These are phyloP conservation scores for Naganishia friedmannii DNA, from an alignment of 768 basidiomycete species.

Conservation along the genomic window DNA sequence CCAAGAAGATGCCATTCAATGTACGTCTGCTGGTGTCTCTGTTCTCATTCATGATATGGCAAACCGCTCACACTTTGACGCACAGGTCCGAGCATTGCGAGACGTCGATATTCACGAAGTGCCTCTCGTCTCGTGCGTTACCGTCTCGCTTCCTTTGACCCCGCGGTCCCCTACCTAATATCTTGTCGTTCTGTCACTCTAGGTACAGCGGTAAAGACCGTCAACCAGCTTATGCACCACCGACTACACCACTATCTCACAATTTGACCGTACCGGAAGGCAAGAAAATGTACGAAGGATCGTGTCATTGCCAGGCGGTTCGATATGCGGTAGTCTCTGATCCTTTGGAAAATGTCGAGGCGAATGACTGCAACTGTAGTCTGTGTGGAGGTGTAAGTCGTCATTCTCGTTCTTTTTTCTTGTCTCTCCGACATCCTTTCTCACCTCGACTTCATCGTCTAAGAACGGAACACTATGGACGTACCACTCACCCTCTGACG, in stretches of 20 bases:
- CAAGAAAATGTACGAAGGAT: conserved; percentile 29
- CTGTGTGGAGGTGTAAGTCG: conserved; percentile 34
- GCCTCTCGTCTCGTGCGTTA: conserved; percentile 28
- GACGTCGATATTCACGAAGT: conserved; percentile 30
- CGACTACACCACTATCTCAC: conserved; percentile 3
- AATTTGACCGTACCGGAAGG: conserved; percentile 30
- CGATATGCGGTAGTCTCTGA: conserved; percentile 28
- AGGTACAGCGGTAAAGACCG: conserved; percentile 30
- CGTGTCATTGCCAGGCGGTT: conserved; percentile 35
- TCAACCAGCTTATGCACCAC: conserved; percentile 22
- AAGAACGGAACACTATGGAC: conserved; percentile 37
- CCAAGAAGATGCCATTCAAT: conserved; percentile 24
- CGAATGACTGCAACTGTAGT: conserved; percentile 33
- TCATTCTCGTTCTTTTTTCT: no score
- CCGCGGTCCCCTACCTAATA: not conserved
- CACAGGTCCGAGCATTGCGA: conserved; percentile 32
- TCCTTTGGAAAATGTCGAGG: conserved; percentile 23
- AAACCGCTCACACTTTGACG: not conserved
- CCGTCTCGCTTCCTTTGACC: conserved; percentile 22
- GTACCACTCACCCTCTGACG: conserved; percentile 21
- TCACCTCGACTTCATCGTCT: no score
- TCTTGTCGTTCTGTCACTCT: not conserved
- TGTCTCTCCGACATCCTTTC: no score
- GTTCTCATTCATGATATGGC: no score
- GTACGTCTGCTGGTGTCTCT: conserved; percentile 13